Base-by-base conservation (phyloP, 2,329 filamentous ascomycete species). In the Helicocarpus griseus region DNA sequence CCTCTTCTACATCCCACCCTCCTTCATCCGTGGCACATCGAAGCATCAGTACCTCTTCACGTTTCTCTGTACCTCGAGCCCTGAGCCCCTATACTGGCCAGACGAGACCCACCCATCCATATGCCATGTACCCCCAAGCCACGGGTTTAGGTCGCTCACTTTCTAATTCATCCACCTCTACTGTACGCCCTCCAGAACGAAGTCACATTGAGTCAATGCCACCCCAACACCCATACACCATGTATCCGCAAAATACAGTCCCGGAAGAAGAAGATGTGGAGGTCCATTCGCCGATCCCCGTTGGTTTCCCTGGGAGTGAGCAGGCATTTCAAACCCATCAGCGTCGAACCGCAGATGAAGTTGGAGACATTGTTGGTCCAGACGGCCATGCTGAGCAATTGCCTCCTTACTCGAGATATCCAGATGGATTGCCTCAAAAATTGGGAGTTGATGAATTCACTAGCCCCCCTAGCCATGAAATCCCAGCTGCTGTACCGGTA, bases 381-480 rank as follows among this genome's bases (percentile, higher is more conserved):
- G 82, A 95, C 61, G 90, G 90, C 1, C 89, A 96, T 63, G 85
- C 86, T 1, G 91, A 97, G 68, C 88, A 95, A 66, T 73, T 96
- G 17, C 91, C 91, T 11, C 91, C 91, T 0, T 97, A 97, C 64
- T 87, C 88, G 13, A 79, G 89, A 65, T 96, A 94, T 67, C 88
- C 90, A 2, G 87, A 94, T 49, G 85, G 88, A 52, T 74, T 83
- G 70, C 68, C 78, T 64, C 63, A 79, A 67, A 74, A 89, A 79
- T 61, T 63, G 1, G 70, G 73, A 29, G 56, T 54, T 26, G 5
- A 73, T 74, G 52, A 54, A 26, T 55, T 60, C 26, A 54, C 56
- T 38, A 61, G 60, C 55, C 54, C 58, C 31, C 56, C 76, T 5
- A 57, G 73, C 2, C 79, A 73, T 1, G 73, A 75, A 47, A 7